These are phyloP conservation scores for Phytopythium helicoides DNA, from an alignment of 352 stramenopile species.

Conservation along the genomic window DNA sequence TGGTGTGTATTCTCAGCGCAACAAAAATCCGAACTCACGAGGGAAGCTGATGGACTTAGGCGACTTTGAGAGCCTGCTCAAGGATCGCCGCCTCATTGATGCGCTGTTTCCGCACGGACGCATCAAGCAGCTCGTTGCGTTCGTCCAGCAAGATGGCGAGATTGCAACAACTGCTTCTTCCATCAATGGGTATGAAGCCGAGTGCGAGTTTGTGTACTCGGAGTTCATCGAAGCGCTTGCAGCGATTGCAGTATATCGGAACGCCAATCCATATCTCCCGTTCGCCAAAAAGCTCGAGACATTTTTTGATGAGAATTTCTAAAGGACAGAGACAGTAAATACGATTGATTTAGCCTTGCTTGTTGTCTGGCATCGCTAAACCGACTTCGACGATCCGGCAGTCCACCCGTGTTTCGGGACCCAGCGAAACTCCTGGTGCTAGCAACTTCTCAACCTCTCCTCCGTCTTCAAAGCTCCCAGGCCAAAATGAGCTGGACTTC, in stretches of 20 bases:
- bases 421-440: conserved; percentile 35
- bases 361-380: conserved; percentile 36
- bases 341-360: conserved; percentile 4
- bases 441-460: conserved; percentile 69
- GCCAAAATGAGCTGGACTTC: conserved; percentile 80
- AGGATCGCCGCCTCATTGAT: conserved; percentile 66
- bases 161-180: conserved; percentile 26
- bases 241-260: conserved; percentile 69
- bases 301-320: conserved; percentile 80
- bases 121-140: conserved; percentile 77
- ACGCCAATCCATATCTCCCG: conserved; percentile 75
- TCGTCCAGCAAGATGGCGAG: conserved; percentile 77
- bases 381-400: conserved; percentile 83
- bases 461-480: conserved; percentile 78
- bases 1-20: conserved; percentile 62
- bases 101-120: conserved; percentile 66
- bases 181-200: conserved; percentile 49
- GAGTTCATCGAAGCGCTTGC: conserved; percentile 76
- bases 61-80: conserved; percentile 72
- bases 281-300: conserved; percentile 74
- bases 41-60: conserved; percentile 70
- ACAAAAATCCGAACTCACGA: conserved; percentile 67
- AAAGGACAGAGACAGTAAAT: conserved; percentile 1
- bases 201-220: conserved; percentile 78
- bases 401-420: conserved; percentile 67